phyloP scores from a whole-genome alignment of 805 yeast species.

The Lipomyces starkeyi region DNA sequence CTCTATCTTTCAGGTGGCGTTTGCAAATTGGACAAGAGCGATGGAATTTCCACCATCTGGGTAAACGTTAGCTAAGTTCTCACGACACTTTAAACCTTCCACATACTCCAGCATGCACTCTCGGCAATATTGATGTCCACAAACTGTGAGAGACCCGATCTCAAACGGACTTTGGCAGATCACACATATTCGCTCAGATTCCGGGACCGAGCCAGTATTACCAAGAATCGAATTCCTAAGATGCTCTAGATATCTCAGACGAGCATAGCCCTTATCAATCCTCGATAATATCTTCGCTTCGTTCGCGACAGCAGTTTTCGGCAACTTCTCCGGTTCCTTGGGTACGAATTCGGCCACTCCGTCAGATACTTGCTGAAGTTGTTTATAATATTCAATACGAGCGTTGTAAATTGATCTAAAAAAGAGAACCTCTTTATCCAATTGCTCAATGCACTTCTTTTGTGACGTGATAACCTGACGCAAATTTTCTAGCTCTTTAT shows the following conservation, averaged over 20 bases:
- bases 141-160: slow-evolving; percentile 79
- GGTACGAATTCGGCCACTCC: slow-evolving; percentile 62
- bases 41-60: slow-evolving; percentile 64
- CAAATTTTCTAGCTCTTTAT: slow-evolving; percentile 13
- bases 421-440: slow-evolving; percentile 58
- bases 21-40: slow-evolving; percentile 85
- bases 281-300: slow-evolving; percentile 32
- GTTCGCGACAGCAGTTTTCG: slow-evolving; percentile 36
- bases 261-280: slow-evolving; percentile 48
- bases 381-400: slow-evolving; percentile 81
- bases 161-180: slow-evolving; percentile 77
- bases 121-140: slow-evolving; percentile 92
- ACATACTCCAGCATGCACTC: slow-evolving; percentile 65
- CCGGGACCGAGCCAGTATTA: slow-evolving; percentile 41
- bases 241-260: slow-evolving; percentile 56
- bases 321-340: slow-evolving; percentile 41
- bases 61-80: not conserved
- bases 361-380: slow-evolving; percentile 86
- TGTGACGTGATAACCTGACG: slow-evolving; percentile 46
- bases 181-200: slow-evolving; percentile 63
- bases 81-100: not conserved
- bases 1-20: slow-evolving; percentile 52
- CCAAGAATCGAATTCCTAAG: slow-evolving; percentile 44
- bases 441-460: slow-evolving; percentile 49
- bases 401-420: slow-evolving; percentile 72